Evolutionary conservation across 257 asterid species (phyloP).

Genomic region (Coffea eugenioides): DNA sequence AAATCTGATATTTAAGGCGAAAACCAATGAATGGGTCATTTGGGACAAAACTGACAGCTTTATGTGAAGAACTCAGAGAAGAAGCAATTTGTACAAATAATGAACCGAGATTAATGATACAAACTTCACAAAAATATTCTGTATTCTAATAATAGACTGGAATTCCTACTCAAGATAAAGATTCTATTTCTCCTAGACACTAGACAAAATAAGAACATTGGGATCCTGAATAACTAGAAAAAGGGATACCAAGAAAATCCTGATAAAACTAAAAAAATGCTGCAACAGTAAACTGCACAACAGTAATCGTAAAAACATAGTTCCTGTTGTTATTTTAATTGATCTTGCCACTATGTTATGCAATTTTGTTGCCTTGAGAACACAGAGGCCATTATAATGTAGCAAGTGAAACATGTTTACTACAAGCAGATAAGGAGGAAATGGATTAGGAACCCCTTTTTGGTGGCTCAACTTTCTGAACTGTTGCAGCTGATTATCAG

Average conservation of each 20-base stretch:
- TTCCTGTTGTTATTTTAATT: background rate
- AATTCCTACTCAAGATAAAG: background rate
- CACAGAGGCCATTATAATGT: background rate
- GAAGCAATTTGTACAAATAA: background rate
- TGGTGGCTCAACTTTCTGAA: background rate
- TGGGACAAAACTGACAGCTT: background rate
- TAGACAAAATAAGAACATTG: background rate
- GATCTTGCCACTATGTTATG: background rate
- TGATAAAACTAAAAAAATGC: too few species aligned
- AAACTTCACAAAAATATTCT: too few species aligned
- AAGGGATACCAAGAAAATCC: background rate
- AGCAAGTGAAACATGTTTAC: background rate
- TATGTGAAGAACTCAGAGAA: background rate
- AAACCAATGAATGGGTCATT: background rate
- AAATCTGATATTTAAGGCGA: background rate
- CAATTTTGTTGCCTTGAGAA: background rate
- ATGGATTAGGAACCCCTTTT: background rate
- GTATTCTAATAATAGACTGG: too few species aligned
- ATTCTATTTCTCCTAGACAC: background rate
- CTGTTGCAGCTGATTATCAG: background rate
- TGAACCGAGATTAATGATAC: background rate
- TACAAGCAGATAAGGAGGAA: background rate
- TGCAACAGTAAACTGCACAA: background rate
- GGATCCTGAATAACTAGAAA: background rate
- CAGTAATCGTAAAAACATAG: background rate